phyloP scores from a whole-genome alignment of 176 grass and related monocot genomes.

The Areca catechu region DNA sequence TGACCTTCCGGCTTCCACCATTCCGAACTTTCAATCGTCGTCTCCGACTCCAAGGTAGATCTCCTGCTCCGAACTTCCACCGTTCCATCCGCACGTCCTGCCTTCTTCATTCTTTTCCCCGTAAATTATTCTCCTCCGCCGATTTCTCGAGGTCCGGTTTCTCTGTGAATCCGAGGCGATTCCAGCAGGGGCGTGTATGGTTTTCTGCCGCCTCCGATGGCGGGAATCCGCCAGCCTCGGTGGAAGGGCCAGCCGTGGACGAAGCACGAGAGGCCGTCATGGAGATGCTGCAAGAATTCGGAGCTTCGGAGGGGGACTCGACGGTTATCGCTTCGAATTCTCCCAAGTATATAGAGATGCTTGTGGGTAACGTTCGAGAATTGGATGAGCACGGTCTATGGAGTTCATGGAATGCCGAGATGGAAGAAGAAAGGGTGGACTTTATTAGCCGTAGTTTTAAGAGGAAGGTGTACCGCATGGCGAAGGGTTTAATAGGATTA shows the following conservation, averaged over 20 bases:
- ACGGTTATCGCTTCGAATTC: conserved; percentile 36
- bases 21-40: too few relatives aligned
- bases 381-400: conserved; percentile 63
- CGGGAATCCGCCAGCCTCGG: not conserved
- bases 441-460: conserved; percentile 46
- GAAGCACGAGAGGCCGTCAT: conserved; percentile 39
- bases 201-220: not conserved
- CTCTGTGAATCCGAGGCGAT: not conserved
- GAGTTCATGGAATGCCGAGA: conserved; percentile 57
- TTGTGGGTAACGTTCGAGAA: conserved; percentile 51
- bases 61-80: too few relatives aligned
- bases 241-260: not conserved
- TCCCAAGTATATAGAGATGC: conserved; percentile 55
- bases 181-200: not conserved
- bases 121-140: not conserved
- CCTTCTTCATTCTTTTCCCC: not conserved
- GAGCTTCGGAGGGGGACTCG: conserved; percentile 37
- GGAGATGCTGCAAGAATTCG: conserved; percentile 43
- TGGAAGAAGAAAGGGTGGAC: conserved; percentile 17
- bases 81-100: not conserved
- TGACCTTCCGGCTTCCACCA: too few relatives aligned
- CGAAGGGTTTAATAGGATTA: too few relatives aligned
- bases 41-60: too few relatives aligned
- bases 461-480: conserved; percentile 86
- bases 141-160: not conserved